Base-by-base conservation (phyloP, 1,284 basidiomycete species). In the Boletus sp. region DNA sequence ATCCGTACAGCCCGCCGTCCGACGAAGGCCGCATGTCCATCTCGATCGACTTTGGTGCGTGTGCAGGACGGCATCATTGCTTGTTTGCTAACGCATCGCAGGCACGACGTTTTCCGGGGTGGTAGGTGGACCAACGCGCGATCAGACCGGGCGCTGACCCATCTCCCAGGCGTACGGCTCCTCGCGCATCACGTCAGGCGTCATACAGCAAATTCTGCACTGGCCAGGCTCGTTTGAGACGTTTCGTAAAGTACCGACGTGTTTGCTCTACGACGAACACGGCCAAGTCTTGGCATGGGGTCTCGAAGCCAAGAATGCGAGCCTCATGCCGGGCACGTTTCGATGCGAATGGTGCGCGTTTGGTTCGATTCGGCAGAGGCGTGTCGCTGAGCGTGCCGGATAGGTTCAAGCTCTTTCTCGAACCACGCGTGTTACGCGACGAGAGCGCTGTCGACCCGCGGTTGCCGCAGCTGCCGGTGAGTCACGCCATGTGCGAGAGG, bases 71-170 rank as follows among this genome's bases (percentile, higher is more conserved):
- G 8, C 28, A 8, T 8, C 28, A 8, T 30, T 30, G 4, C 28
- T 8, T 19, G 5, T 25, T 16, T 13, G 37, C 52, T 53, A 40
- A 68, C 51, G 53, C 57, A 56, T 57, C 13, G 6, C 23, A 90
- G 89, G 89, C 74, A 93, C 90, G 6, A 92, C 90, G 2, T 92
- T 91, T 75, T 91, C 90, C 46, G 90, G 90, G 63, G 88, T 93
- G 65, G 90, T 91, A 73, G 77, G 88, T 81, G 40, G 28, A 30
- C 8, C 10, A 10, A 4, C 40, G 11, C 13, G 40, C n/a, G 40
- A 10, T 44, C 23, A n/a, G 1, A n/a, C n/a, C 8, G 10, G 6
- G 40, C 6, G 40, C 40, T 43, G 40, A 43, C n/a, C 17, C 21
- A 4, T 14, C 17, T n/a, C 11, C 21, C 43, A 89, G 88, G 89